Evolutionary conservation across 2,329 filamentous ascomycete species (phyloP), one percentile per base, ranked within the genome.

Genomic region (Aspergillus sp.): DNA sequence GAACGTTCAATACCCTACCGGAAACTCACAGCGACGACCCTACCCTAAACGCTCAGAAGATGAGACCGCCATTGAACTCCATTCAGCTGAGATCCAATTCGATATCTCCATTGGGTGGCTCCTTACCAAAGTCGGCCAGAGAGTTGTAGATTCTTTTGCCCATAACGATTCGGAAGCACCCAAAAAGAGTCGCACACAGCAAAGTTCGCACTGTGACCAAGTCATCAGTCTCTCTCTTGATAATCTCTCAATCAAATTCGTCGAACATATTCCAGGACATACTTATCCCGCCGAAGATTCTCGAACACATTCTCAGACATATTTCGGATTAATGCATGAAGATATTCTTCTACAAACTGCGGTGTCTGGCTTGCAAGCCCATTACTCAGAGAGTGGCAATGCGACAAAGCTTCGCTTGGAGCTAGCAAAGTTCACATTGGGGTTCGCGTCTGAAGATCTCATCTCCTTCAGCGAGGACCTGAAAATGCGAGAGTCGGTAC

Each of bases 381-480:
- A 64, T 14, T 56, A 66, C 13, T 60, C 58, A n/a, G 41, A 54
- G 2, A 50, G 51, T 32, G 57, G 57, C 7, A 58, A 56, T 13
- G 59, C 40, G 9, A 65, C 60, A 14, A 68, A 64, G 22, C 47
- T 71, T 5, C 60, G 61, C 16, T 51, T 74, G 10, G 56, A 64
- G 45, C 47, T 73, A 8, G 69, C 72, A 3, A 78, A 74, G 46
- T 76, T 82, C 49, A 60, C 65, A 0, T 66, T 83, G 40, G 75
- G 76, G 2, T 78, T 77, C 54, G 68, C 76, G 5, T 74, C 76
- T 16, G 73, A 79, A 22, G 68, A 78, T 32, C 71, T 84, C 8
- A 64, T 84, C 22, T 78, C 75, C 3, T 83, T 84, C 57, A 73
- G 79, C 47, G 72, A 78, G 43, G 65, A 63, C 5, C 61, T 78